Percentiles rank a stretch among this genome's conserved stretches.
Evolutionary conservation across 78 protist species (phyloP).

Genomic region (Dictyostelium intermedium): DNA sequence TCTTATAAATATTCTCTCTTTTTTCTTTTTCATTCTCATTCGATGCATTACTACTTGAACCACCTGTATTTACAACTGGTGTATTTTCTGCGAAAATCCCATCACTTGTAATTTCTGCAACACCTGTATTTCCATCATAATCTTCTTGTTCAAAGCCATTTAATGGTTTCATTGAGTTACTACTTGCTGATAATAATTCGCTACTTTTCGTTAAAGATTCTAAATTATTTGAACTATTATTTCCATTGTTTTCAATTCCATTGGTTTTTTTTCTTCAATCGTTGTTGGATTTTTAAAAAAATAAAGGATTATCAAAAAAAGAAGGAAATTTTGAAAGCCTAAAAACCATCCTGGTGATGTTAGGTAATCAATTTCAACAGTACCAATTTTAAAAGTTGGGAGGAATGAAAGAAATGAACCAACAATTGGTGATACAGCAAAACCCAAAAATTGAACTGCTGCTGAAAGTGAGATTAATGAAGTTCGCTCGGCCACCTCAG

Average conservation of each 20-base stretch:
- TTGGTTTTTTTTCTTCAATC: not conserved
- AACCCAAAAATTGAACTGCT: constrained; percentile 49
- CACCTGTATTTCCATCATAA: not conserved
- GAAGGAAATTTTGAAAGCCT: not conserved
- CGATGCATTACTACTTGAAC: not conserved
- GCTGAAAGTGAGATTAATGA: not conserved
- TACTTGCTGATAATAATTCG: not conserved
- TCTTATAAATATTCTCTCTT: not conserved
- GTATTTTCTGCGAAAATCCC: not conserved
- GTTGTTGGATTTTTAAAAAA: not conserved
- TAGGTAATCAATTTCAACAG: not conserved
- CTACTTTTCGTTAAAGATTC: no score
- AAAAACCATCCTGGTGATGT: constrained; percentile 33
- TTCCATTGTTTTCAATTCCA: not conserved
- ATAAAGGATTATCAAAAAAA: not conserved
- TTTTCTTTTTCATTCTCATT: not conserved
- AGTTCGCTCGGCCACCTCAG: constrained; percentile 26
- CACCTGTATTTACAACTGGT: not conserved
- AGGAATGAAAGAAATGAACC: constrained; percentile 22
- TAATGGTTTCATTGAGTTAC: not conserved
- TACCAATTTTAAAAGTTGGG: constrained; percentile 16
- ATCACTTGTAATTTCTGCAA: not conserved
- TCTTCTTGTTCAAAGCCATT: not conserved
- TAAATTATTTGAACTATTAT: not conserved
- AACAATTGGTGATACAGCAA: constrained; percentile 36